These are phyloP conservation scores for Solanum paucissectum DNA, from an alignment of 257 asterid species.

Conservation along the genomic window DNA sequence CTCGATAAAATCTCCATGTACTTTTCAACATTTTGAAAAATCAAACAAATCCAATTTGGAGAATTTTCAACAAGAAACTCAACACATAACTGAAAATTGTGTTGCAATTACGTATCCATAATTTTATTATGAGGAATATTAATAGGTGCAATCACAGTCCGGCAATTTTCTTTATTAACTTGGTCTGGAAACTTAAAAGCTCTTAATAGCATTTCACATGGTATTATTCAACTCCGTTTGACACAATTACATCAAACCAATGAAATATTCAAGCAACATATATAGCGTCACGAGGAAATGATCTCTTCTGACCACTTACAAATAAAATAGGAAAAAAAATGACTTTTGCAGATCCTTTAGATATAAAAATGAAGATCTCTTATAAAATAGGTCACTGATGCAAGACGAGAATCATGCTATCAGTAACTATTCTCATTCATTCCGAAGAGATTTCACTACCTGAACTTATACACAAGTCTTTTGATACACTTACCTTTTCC, in stretches of 20 bases:
- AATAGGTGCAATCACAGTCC: not conserved
- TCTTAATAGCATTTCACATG: not conserved
- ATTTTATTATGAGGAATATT: not conserved
- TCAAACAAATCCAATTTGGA: not conserved
- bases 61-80: not conserved
- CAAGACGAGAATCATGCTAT: not conserved
- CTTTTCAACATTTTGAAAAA: not conserved
- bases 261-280: not conserved
- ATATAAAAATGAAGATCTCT: not conserved
- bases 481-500: not conserved
- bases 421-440: not conserved
- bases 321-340: not conserved
- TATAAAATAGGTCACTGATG: not conserved
- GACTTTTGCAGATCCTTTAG: not conserved
- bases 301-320: not conserved
- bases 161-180: not conserved
- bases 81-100: not conserved
- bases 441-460: not conserved
- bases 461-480: not conserved
- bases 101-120: not conserved
- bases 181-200: not conserved
- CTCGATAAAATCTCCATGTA: not conserved
- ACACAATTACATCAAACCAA: not conserved
- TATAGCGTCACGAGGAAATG: not conserved
- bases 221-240: not conserved